These are phyloP conservation scores for Cardamine occulta DNA, from an alignment of 345 rosid genomes.

Conservation along the genomic window DNA sequence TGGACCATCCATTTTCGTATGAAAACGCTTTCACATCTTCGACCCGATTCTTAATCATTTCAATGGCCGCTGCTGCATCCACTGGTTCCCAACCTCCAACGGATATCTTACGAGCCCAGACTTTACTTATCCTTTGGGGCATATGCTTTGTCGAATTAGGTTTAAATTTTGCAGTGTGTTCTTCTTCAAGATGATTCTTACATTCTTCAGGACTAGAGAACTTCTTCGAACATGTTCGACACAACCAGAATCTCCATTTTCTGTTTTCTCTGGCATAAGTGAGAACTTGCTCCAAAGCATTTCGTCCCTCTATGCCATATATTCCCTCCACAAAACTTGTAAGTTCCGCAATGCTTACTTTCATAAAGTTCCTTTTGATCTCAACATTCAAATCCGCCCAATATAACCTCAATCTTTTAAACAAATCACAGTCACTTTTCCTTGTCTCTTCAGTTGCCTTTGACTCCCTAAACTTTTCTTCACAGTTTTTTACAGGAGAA, in stretches of 20 bases:
- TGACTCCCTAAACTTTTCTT: background rate
- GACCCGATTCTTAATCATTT: slow-evolving; percentile 6
- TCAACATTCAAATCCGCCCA: slow-evolving; percentile 1
- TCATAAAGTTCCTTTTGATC: slow-evolving; percentile 8
- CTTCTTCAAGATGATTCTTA: slow-evolving; percentile 18
- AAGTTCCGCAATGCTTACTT: slow-evolving; percentile 1
- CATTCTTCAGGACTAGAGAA: background rate
- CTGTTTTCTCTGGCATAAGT: background rate
- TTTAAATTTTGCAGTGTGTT: background rate
- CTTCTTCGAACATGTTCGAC: slow-evolving; percentile 2
- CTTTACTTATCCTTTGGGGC: background rate
- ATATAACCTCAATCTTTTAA: background rate
- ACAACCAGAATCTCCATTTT: slow-evolving; percentile 19
- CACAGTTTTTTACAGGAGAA: background rate
- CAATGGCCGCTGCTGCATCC: background rate
- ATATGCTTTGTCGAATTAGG: background rate
- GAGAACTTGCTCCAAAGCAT: slow-evolving; percentile 5
- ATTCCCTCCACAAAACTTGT: background rate
- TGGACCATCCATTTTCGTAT: slow-evolving; percentile 24
- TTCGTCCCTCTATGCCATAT: slow-evolving; percentile 10
- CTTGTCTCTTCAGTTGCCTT: background rate
- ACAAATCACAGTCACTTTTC: background rate
- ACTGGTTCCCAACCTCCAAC: slow-evolving; percentile 20
- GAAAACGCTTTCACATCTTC: slow-evolving; percentile 26
- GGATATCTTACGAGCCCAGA: slow-evolving; percentile 1